A percentile compares a stretch with the other conserved stretches of the same genome.
phyloP scores from a whole-genome alignment of 1,139 yeast species.

The Diutina catenulata region DNA sequence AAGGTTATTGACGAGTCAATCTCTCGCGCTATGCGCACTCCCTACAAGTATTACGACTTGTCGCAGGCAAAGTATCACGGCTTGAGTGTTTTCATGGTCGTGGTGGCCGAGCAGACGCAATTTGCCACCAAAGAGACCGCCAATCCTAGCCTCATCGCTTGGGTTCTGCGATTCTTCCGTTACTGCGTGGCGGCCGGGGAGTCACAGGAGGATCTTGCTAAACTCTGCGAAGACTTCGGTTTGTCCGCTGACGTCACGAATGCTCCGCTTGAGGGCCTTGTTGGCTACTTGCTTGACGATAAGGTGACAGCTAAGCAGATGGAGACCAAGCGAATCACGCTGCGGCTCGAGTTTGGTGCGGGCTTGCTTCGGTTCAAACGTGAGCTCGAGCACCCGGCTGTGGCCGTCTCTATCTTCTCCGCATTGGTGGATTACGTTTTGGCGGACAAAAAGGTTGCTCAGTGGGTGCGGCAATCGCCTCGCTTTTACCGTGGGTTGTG shows the following conservation, averaged over 20 bases:
- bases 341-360: not conserved
- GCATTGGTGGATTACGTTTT: not conserved
- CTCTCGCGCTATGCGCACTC: constrained; percentile 56
- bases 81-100: constrained; percentile 56
- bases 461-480: not conserved
- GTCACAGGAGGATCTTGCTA: too few relatives aligned
- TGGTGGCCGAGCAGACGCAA: constrained; percentile 62
- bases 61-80: constrained; percentile 28
- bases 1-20: constrained; percentile 61
- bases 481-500: not conserved
- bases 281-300: too few relatives aligned
- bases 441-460: not conserved
- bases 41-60: constrained; percentile 73
- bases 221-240: constrained; percentile 16
- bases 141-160: too few relatives aligned
- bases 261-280: too few relatives aligned
- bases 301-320: too few relatives aligned
- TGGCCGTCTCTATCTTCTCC: not conserved
- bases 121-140: too few relatives aligned
- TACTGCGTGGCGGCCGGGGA: too few relatives aligned
- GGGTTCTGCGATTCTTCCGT: too few relatives aligned
- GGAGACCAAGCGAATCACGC: constrained; percentile 1
- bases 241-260: too few relatives aligned
- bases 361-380: not conserved
- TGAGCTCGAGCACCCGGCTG: not conserved